Base-by-base conservation (phyloP, 306 rosid species). In the Lupinus albus region DNA sequence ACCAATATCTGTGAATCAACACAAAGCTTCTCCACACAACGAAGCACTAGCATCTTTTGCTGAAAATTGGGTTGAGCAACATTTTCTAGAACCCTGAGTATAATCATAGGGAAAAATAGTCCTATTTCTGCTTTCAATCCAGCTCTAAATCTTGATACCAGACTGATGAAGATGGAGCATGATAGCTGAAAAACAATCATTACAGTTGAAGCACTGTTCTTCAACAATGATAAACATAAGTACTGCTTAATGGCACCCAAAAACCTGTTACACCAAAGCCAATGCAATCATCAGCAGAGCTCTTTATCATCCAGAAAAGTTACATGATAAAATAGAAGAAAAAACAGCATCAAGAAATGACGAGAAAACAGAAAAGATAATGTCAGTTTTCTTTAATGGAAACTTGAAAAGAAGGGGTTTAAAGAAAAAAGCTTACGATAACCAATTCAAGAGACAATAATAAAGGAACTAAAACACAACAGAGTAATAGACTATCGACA, bases 51-150 rank as follows among this genome's bases (percentile, higher is more conserved):
- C 80, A 94, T 91, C 89, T 94, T 94, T 82, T 91, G 99, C 86
- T 91, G 99, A 75, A 88, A 94, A 80, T 91, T 91, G 12, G 99
- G 97, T 68, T 94, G 99, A 54, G 96, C 88, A 46, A 94, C 96
- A 85, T 94, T 94, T 82, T 94, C 99, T 71, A 94, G 78, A 71
- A 94, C 99, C 78, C 99, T 86, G 79, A 94, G 89, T 72, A 94
- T 97, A 79, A 94, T 94, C 99, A 94, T 94, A 49, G 99, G 99
- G 74, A 84, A 94, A 80, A 94, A 94, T 0, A 94, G 97, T 74
- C 99, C 99, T 67, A 94, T 94, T 83, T 94, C 97, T 28, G 99
- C 99, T 83, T 94, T 94, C 75, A 94, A 66, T 51, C 99, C 99
- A 74, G 96, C 91, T 88, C 99, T 91, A 85, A 94, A 94, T 74